phyloP scores from a whole-genome alignment of 2,329 filamentous ascomycete species.

The Cytospora piceae region DNA sequence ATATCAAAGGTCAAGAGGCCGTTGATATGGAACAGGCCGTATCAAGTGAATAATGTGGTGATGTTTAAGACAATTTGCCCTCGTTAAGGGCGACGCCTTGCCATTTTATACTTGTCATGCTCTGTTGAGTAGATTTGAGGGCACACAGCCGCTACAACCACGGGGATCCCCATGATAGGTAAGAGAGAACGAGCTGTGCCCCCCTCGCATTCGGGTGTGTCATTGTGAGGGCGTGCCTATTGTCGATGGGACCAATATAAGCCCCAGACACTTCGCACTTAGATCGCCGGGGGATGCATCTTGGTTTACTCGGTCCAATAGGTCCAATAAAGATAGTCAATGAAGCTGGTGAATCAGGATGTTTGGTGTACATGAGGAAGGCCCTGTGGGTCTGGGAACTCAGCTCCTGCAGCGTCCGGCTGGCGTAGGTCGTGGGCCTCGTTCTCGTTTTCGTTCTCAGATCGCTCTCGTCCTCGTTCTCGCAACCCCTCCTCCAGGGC shows the following conservation, averaged over 20 bases:
- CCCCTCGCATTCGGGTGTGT: background rate
- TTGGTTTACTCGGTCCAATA: background rate
- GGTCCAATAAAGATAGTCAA: background rate
- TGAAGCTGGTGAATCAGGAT: background rate
- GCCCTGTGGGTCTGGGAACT: background rate
- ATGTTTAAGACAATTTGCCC: background rate
- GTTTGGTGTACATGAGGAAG: background rate
- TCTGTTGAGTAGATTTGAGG: background rate
- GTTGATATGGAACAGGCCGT: background rate
- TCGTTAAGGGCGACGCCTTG: background rate
- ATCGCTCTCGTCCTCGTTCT: background rate
- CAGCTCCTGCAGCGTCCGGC: background rate
- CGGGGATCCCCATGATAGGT: background rate
- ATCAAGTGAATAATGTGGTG: background rate
- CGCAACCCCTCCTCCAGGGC: background rate
- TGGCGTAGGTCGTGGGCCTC: background rate
- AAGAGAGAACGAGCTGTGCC: background rate
- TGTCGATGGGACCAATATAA: background rate
- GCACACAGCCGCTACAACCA: background rate
- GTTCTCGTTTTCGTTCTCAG: conserved; percentile 15
- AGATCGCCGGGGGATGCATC: background rate
- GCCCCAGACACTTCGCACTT: background rate
- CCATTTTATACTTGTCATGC: background rate
- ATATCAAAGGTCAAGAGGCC: no score
- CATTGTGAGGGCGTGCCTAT: background rate